phyloP scores from a whole-genome alignment of 2,329 filamentous ascomycete species.

The Fusarium bactridioides region DNA sequence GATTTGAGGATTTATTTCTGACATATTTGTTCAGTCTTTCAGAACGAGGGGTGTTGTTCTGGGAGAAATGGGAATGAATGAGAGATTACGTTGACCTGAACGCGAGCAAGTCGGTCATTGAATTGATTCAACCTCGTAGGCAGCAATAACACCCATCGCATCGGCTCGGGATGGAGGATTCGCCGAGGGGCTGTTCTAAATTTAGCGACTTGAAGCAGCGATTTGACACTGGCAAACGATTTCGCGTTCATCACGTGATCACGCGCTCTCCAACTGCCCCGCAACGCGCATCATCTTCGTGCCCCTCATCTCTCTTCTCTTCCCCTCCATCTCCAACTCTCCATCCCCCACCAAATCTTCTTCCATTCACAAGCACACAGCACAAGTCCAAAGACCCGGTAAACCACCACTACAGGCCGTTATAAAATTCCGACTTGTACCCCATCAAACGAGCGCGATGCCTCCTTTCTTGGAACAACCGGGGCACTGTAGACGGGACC shows the following conservation, averaged over 20 bases:
- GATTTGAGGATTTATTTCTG: not conserved
- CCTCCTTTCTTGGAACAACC: not conserved
- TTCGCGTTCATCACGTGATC: not conserved
- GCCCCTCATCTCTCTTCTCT: not conserved
- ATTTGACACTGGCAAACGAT: not conserved
- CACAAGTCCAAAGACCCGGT: not conserved
- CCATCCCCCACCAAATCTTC: not conserved
- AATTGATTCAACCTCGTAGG: not conserved
- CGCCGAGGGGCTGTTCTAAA: too few relatives aligned
- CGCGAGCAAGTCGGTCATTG: accelerated
- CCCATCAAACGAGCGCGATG: not conserved
- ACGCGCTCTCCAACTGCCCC: not conserved
- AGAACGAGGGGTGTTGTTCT: too few relatives aligned
- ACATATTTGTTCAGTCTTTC: not conserved
- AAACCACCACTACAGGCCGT: not conserved
- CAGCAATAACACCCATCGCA: not conserved
- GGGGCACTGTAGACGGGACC: not conserved
- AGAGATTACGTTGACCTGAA: not conserved
- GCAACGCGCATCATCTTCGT: not conserved
- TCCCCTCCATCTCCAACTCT: not conserved
- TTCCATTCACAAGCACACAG: not conserved
- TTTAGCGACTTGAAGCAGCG: too few relatives aligned
- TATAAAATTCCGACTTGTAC: not conserved
- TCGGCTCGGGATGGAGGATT: not conserved
- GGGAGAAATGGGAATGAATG: too few relatives aligned